A percentile compares a stretch with the other conserved stretches of the same genome.
These are phyloP conservation scores for Eleusine indica DNA, from an alignment of 176 grass and related monocot genomes.

Conservation along the genomic window DNA sequence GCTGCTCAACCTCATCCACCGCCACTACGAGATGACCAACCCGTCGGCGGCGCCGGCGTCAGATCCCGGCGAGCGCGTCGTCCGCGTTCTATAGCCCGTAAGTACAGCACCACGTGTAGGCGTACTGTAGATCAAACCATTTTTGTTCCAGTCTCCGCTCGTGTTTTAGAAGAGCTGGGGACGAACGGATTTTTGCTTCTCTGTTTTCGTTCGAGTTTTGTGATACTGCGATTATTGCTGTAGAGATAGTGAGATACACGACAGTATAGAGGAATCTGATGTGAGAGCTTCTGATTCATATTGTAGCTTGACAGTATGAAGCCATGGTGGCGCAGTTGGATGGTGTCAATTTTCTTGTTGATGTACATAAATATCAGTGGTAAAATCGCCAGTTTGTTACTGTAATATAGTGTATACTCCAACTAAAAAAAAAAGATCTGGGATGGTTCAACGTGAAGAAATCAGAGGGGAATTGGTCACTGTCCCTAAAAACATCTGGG, in stretches of 20 bases:
- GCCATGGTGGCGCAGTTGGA: background rate
- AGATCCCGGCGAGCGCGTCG: constrained; percentile 38
- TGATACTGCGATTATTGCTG: background rate
- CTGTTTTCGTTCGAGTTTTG: background rate
- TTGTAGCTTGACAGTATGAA: background rate
- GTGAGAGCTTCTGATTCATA: background rate
- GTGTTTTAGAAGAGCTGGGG: constrained; percentile 72
- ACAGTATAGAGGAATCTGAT: background rate
- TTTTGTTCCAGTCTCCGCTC: constrained; percentile 55
- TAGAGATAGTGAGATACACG: background rate
- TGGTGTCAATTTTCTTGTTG: background rate
- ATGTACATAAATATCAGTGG: constrained; percentile 14
- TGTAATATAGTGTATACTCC: background rate
- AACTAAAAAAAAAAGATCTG: background rate
- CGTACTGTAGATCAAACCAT: constrained; percentile 4
- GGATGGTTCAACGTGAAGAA: background rate
- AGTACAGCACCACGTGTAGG: constrained; percentile 1
- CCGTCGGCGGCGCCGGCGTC: background rate
- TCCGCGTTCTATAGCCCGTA: constrained; percentile 51
- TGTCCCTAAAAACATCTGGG: background rate
- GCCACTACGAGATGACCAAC: constrained; percentile 39
- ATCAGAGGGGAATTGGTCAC: background rate
- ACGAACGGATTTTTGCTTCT: constrained; percentile 28
- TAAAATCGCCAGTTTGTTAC: background rate
- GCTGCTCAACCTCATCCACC: constrained; percentile 75